Percentiles rank a stretch among this genome's conserved stretches.
phyloP scores from a whole-genome alignment of 257 asterid species.

The Solanum clarkiae region DNA sequence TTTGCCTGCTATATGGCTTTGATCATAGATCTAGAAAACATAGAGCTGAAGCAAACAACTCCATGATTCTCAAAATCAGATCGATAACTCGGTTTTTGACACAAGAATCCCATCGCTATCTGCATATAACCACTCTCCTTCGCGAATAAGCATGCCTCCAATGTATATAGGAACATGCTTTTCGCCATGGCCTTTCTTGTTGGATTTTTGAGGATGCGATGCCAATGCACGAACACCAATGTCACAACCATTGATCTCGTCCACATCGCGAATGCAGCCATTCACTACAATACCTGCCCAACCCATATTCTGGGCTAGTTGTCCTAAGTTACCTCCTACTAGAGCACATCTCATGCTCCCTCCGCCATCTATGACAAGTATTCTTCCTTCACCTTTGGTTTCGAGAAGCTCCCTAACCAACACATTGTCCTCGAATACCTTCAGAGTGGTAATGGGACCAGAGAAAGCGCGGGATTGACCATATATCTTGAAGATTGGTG shows the following conservation, averaged over 20 bases:
- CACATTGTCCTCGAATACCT: constrained; percentile 77
- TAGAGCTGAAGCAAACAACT: background rate
- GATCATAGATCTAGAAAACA: background rate
- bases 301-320: constrained; percentile 64
- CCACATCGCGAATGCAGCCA: constrained; percentile 74
- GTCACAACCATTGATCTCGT: constrained; percentile 76
- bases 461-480: constrained; percentile 62
- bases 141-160: constrained; percentile 46
- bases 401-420: constrained; percentile 66
- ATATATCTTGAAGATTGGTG: constrained; percentile 63
- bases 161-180: constrained; percentile 35
- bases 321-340: constrained; percentile 69
- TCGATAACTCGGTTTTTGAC: constrained; percentile 62
- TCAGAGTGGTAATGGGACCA: constrained; percentile 61
- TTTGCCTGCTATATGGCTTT: background rate
- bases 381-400: constrained; percentile 60
- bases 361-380: constrained; percentile 75
- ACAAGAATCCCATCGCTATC: constrained; percentile 77
- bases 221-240: constrained; percentile 81
- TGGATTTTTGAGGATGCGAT: constrained; percentile 64
- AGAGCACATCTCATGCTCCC: constrained; percentile 81
- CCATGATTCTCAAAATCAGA: constrained; percentile 4
- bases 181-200: constrained; percentile 57
- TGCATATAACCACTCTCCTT: constrained; percentile 90
- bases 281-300: constrained; percentile 74